phyloP scores from a whole-genome alignment of 768 basidiomycete genomes.

The Coprinopsis strossmayeri region DNA sequence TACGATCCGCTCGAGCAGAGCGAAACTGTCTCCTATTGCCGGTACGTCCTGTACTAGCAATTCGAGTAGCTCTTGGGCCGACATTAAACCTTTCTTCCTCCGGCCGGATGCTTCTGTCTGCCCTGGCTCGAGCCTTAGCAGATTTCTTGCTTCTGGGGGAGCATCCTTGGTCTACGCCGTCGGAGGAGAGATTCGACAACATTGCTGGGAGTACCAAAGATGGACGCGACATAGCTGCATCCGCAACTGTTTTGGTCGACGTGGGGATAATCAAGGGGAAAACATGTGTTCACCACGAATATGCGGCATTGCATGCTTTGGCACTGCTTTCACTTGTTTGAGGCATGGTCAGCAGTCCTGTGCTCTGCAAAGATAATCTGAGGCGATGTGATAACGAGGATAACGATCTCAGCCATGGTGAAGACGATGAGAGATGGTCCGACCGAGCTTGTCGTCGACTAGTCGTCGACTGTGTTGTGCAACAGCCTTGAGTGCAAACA shows the following conservation, averaged over 20 bases:
- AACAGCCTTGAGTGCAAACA: neutral
- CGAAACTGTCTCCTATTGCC: slow-evolving; percentile 20
- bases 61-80: slow-evolving; percentile 28
- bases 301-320: slow-evolving; percentile 28
- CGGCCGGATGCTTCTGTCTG: slow-evolving; percentile 26
- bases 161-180: slow-evolving; percentile 43
- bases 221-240: slow-evolving; percentile 51
- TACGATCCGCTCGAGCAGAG: slow-evolving; percentile 21
- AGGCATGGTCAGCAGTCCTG: neutral
- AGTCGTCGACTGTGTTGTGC: neutral
- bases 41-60: slow-evolving; percentile 18
- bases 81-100: slow-evolving; percentile 19
- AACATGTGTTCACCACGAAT: slow-evolving; percentile 35
- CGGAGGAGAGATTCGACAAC: slow-evolving; percentile 32
- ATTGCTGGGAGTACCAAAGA: slow-evolving; percentile 41
- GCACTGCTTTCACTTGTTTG: slow-evolving; percentile 27
- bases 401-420: neutral
- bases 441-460: neutral
- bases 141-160: slow-evolving; percentile 38
- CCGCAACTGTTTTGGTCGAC: slow-evolving; percentile 39
- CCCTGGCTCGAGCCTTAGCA: slow-evolving; percentile 24
- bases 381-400: slow-evolving; percentile 6
- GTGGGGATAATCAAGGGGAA: slow-evolving; percentile 33
- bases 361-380: neutral
- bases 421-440: neutral